Evolutionary conservation across 805 yeast genomes (phyloP).

Genomic region (Yamadazyma endophytica): DNA sequence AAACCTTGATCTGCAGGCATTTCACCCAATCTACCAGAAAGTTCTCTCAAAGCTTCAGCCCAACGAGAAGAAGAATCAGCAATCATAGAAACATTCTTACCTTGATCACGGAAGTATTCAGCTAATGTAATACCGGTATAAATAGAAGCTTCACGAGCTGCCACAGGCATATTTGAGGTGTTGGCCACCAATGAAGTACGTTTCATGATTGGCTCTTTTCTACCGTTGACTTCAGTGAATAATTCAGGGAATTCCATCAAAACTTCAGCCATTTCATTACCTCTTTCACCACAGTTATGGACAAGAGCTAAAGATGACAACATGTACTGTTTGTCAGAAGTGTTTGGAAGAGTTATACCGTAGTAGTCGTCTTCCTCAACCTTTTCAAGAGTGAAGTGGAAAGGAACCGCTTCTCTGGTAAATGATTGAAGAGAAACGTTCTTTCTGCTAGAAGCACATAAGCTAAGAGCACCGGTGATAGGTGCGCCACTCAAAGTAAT

Average conservation of each 20-base stretch:
- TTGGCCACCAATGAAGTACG: slow-evolving; percentile 98
- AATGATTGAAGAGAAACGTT: slow-evolving; percentile 7
- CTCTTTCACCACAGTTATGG: slow-evolving; percentile 77
- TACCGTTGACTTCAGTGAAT: slow-evolving; percentile 84
- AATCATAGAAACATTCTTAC: slow-evolving; percentile 98
- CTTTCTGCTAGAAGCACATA: slow-evolving; percentile 19
- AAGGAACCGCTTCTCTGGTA: slow-evolving; percentile 16
- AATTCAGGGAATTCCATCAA: slow-evolving; percentile 99
- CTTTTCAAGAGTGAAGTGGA: slow-evolving; percentile 26
- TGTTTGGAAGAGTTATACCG: slow-evolving; percentile 38
- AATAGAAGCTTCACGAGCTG: slow-evolving; percentile 99
- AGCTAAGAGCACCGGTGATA: slow-evolving; percentile 18
- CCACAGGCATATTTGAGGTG: slow-evolving; percentile 99
- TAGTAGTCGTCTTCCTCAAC: slow-evolving; percentile 30
- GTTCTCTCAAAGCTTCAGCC: slow-evolving; percentile 99
- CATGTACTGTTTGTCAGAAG: slow-evolving; percentile 41
- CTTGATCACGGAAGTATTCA: slow-evolving; percentile 99
- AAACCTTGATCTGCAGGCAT: slow-evolving; percentile 99
- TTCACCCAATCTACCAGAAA: slow-evolving; percentile 99
- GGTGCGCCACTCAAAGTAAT: slow-evolving; percentile 16
- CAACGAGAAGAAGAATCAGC: slow-evolving; percentile 99
- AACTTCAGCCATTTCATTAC: slow-evolving; percentile 99
- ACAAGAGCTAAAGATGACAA: slow-evolving; percentile 31
- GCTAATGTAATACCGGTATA: slow-evolving; percentile 99
- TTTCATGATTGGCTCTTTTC: slow-evolving; percentile 98